These are phyloP conservation scores for Calonectria multiphialidica DNA, from an alignment of 2,329 filamentous ascomycete species.

Conservation along the genomic window DNA sequence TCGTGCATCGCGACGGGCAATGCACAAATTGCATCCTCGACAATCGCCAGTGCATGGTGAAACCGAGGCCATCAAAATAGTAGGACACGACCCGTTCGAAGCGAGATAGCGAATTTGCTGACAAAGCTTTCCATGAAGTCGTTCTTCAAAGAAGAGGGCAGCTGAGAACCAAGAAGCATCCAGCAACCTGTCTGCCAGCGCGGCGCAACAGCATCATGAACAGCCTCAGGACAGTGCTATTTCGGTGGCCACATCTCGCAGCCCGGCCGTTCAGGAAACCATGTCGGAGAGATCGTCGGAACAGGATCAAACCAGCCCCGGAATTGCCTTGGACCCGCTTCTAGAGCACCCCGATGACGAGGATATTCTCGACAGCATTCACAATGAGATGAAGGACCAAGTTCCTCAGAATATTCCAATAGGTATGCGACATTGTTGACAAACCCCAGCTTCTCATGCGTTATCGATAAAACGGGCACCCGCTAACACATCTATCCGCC, in stretches of 20 bases:
- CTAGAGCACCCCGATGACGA: background rate
- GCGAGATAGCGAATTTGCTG: background rate
- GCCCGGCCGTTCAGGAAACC: background rate
- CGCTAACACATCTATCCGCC: background rate
- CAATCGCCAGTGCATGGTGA: constrained; percentile 25
- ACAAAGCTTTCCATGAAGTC: background rate
- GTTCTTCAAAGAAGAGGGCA: constrained; percentile 1
- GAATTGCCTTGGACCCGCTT: background rate
- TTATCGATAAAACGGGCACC: background rate
- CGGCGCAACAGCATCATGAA: background rate
- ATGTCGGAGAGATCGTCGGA: constrained; percentile 8
- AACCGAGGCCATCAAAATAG: constrained; percentile 25
- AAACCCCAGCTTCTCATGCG: background rate
- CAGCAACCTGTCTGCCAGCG: background rate
- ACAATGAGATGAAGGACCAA: background rate
- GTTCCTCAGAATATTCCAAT: background rate
- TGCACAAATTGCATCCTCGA: constrained; percentile 31
- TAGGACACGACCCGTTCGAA: background rate
- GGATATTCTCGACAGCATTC: background rate
- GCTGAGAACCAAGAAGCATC: background rate
- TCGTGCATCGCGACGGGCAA: constrained; percentile 19
- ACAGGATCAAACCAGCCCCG: background rate
- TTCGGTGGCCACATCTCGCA: background rate
- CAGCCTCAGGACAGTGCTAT: background rate
- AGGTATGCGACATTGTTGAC: background rate